Evolutionary conservation across 257 asterid species (phyloP), one percentile per base, ranked within the genome.

Genomic region (Scutellaria minor): DNA sequence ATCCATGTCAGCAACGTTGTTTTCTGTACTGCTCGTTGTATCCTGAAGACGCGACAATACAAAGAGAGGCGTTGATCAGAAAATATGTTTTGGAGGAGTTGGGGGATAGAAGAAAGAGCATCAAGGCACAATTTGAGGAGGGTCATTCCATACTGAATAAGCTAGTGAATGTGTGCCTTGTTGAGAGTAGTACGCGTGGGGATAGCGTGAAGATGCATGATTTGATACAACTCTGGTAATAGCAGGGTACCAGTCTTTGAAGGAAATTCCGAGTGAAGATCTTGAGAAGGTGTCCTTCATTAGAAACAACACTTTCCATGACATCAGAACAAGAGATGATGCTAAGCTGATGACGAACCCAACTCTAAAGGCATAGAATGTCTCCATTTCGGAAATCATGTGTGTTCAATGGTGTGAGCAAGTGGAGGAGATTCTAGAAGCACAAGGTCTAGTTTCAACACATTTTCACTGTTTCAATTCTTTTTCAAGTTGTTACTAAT

Each of bases 161-260:
- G 54, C 24, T 72, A 51, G 71, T 72, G 39, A 72, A 63, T 5
- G 41, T 44, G 5, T 62, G 47, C 37, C 52, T 72, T 8, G 44
- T 72, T n/a, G 77, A 72, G 52, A 62, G 31, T 12, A 6, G 27
- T 24, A 24, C 27, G 27, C 27, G 4, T 53, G 66, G 57, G 5
- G 58, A 73, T 18, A 5, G 66, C 4, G 72, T 73, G 48, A 73
- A 57, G 44, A 73, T 73, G 77, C 77, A 73, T 44, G 77, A 64
- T 64, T 58, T 64, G 56, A 41, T 73, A 73, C 9, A 63, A 18
- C 35, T 2, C 8, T 61, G 70, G 71, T 62, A 41, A 20, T 7
- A 4, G 71, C 71, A 13, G 64, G 46, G 6, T 2, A 41, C 5
- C 27, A 47, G n/a, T 11, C 7, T 35, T 13, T 22, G 54, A 8